Evolutionary conservation across 139 green algal species (phyloP).

Genomic region (Coelastrella sp.): DNA sequence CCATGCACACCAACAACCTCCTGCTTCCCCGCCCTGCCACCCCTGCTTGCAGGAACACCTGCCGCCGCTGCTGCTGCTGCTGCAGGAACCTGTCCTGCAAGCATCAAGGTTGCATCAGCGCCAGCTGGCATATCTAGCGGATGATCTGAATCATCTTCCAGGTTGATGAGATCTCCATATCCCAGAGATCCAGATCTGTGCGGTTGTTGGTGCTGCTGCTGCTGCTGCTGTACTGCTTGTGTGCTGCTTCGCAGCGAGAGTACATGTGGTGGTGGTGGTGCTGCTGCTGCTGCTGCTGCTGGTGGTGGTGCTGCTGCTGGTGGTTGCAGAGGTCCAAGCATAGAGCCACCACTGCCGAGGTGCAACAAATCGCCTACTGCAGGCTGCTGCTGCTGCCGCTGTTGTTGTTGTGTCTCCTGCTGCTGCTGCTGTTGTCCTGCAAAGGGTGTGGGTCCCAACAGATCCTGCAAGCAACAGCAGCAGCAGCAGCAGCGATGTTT

Average conservation of each 20-base stretch:
- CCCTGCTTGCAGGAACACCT: neutral
- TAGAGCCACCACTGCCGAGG: neutral
- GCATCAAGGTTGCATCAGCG: conserved; percentile 19
- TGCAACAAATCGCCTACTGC: neutral
- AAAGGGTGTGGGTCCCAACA: neutral
- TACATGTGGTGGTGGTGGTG: neutral
- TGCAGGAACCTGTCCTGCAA: neutral
- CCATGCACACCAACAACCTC: conserved; percentile 42
- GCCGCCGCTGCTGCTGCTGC: neutral
- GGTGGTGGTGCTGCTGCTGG: neutral
- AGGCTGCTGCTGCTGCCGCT: neutral
- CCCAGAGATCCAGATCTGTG: conserved; percentile 23
- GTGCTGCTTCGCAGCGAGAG: neutral
- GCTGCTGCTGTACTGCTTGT: neutral
- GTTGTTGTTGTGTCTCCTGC: neutral
- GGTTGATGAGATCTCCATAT: conserved; percentile 16
- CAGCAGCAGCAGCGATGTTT: too few species aligned
- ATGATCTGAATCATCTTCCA: conserved; percentile 18
- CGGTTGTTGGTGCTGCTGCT: neutral
- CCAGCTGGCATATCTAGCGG: conserved; percentile 16
- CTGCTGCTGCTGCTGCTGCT: neutral
- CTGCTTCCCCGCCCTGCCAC: neutral
- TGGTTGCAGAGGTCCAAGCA: neutral
- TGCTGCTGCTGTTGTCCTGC: neutral
- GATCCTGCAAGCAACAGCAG: too few species aligned